A percentile compares a stretch with the other conserved stretches of the same genome.
Evolutionary conservation across 169 alveolate genomes (phyloP).

Genomic region (Babesia ovata): DNA sequence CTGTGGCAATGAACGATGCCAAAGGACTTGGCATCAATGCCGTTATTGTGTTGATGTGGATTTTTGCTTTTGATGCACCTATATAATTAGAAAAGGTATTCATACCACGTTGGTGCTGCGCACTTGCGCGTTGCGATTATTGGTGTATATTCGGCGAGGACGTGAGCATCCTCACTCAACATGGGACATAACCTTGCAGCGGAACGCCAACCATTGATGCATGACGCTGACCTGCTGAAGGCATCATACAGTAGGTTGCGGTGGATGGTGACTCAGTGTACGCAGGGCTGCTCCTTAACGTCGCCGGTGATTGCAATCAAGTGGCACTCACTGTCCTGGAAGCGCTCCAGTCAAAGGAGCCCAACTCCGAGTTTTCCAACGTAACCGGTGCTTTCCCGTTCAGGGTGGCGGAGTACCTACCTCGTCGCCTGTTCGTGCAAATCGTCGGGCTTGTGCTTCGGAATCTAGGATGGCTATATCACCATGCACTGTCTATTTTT

Average conservation of each 20-base stretch:
- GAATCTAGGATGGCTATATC: constrained; percentile 12
- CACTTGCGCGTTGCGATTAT: neutral
- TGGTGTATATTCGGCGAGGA: neutral
- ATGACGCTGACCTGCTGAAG: neutral
- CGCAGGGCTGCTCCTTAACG: constrained; percentile 35
- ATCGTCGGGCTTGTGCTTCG: constrained; percentile 18
- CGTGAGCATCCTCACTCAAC: no score
- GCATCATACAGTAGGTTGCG: constrained; percentile 36
- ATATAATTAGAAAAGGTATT: neutral
- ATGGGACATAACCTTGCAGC: neutral
- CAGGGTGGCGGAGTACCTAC: constrained; percentile 32
- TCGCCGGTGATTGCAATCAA: constrained; percentile 28
- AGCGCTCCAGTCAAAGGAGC: constrained; percentile 27
- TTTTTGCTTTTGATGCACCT: no score
- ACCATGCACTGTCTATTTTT: neutral
- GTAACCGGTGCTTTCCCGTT: constrained; percentile 51
- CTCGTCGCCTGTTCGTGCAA: constrained; percentile 26
- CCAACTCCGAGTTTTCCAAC: constrained; percentile 31
- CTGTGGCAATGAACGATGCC: no score
- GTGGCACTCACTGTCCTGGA: constrained; percentile 30
- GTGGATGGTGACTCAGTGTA: no score
- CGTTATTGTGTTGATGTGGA: no score
- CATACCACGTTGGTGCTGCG: neutral
- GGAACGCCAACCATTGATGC: neutral
- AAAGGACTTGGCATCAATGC: no score